These are phyloP conservation scores for Paramecium tetraurelia DNA, from an alignment of 73 alveolate species.

Conservation along the genomic window DNA sequence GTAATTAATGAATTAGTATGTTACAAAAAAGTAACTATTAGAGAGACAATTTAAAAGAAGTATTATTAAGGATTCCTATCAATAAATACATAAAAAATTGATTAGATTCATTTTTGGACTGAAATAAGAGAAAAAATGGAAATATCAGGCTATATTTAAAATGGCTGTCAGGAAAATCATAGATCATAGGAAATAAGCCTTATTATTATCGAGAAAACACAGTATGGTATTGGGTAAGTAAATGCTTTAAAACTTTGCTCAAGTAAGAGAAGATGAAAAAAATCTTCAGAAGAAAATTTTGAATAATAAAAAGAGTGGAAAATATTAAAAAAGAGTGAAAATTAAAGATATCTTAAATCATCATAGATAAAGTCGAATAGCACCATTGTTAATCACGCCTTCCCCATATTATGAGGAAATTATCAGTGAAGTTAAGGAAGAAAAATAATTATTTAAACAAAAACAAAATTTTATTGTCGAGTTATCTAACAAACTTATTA, in stretches of 20 bases:
- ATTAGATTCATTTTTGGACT: neutral
- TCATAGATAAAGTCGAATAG: neutral
- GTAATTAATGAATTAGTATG: neutral
- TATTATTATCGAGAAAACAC: neutral
- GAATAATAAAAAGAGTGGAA: neutral
- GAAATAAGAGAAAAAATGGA: constrained; percentile 9
- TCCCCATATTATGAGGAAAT: neutral
- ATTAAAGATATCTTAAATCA: neutral
- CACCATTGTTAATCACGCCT: neutral
- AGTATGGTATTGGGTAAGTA: neutral
- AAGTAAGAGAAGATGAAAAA: neutral
- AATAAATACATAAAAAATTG: neutral
- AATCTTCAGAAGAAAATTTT: neutral
- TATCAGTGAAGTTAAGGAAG: neutral
- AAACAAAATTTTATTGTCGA: neutral
- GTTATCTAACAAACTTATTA: neutral
- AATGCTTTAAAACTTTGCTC: neutral
- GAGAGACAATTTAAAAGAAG: neutral
- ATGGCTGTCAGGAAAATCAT: constrained; percentile 26
- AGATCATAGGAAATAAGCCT: neutral
- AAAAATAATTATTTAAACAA: neutral
- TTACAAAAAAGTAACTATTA: neutral
- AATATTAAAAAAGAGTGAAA: neutral
- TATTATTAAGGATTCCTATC: neutral
- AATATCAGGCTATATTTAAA: neutral